Percentiles rank a stretch among this genome's conserved stretches.
Evolutionary conservation across 805 yeast species (phyloP).

Genomic region (Ogataea zsoltii): DNA sequence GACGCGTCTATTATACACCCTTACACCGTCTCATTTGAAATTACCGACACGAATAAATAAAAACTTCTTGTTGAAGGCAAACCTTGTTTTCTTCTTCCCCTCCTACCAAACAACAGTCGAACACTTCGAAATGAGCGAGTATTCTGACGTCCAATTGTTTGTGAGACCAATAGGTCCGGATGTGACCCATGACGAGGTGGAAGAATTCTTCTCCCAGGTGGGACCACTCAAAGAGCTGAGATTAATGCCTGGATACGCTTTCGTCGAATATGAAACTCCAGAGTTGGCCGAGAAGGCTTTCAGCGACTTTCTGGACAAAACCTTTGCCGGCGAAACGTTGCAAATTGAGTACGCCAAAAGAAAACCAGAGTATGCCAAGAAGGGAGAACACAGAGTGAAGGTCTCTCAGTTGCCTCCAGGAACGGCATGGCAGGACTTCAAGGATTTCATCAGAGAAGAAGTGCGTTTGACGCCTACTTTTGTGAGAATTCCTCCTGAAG

Average conservation of each 20-base stretch:
- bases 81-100: background rate
- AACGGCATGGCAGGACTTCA: constrained; percentile 84
- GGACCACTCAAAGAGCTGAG: constrained; percentile 71
- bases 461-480: constrained; percentile 64
- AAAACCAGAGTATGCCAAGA: constrained; percentile 52
- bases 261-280: constrained; percentile 76
- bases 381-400: constrained; percentile 73
- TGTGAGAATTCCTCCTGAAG: constrained; percentile 49
- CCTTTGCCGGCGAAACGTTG: constrained; percentile 51
- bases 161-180: constrained; percentile 41
- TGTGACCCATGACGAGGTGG: constrained; percentile 52
- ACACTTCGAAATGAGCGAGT: constrained; percentile 24
- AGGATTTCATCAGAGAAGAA: constrained; percentile 85
- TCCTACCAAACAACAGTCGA: background rate
- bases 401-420: constrained; percentile 71
- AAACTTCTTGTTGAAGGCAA: constrained; percentile 1
- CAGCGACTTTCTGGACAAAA: constrained; percentile 44
- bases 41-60: constrained; percentile 1
- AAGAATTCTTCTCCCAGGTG: constrained; percentile 63
- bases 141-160: constrained; percentile 38
- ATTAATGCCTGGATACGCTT: constrained; percentile 82
- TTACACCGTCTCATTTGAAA: constrained; percentile 1
- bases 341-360: constrained; percentile 57
- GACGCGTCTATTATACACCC: background rate
- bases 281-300: constrained; percentile 54